A percentile compares a stretch with the other conserved stretches of the same genome.
phyloP scores from a whole-genome alignment of 768 basidiomycete species.

The Exsudoporus frostii region DNA sequence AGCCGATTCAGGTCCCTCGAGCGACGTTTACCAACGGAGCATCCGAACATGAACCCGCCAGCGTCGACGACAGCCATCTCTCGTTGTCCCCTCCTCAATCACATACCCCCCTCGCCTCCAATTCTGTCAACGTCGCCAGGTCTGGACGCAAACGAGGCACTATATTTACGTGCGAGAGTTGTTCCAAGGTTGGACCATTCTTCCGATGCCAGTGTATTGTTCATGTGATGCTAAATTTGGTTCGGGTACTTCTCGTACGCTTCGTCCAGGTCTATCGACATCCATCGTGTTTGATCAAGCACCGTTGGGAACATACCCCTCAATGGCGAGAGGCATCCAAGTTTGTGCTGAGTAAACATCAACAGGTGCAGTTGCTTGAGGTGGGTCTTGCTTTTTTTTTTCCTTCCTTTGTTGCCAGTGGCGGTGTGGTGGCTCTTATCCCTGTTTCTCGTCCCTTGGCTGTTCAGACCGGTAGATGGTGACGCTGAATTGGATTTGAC shows the following conservation, averaged over 20 bases:
- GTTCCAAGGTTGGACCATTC: conserved; percentile 67
- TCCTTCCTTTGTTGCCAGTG: not conserved
- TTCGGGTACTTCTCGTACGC: not conserved
- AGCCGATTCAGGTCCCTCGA: conserved; percentile 9
- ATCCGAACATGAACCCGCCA: conserved; percentile 5
- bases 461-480: not conserved
- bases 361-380: conserved; percentile 96
- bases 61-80: conserved; percentile 17
- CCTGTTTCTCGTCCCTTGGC: not conserved
- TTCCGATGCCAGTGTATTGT: conserved; percentile 1
- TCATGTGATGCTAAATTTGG: conserved; percentile 4
- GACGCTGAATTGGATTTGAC: conserved; percentile 9
- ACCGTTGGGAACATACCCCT: conserved; percentile 96
- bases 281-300: conserved; percentile 93
- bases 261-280: conserved; percentile 73
- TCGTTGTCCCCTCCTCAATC: conserved; percentile 11
- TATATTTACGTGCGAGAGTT: conserved; percentile 90
- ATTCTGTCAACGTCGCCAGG: conserved; percentile 25
- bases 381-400: conserved; percentile 35
- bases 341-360: conserved; percentile 90
- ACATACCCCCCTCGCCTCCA: conserved; percentile 1
- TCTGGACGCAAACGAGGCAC: conserved; percentile 76
- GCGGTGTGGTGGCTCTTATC: not conserved
- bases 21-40: not conserved
- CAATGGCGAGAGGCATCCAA: conserved; percentile 95